Base-by-base conservation (phyloP, 129 eudicot genomes). In the Helianthus annuus region DNA sequence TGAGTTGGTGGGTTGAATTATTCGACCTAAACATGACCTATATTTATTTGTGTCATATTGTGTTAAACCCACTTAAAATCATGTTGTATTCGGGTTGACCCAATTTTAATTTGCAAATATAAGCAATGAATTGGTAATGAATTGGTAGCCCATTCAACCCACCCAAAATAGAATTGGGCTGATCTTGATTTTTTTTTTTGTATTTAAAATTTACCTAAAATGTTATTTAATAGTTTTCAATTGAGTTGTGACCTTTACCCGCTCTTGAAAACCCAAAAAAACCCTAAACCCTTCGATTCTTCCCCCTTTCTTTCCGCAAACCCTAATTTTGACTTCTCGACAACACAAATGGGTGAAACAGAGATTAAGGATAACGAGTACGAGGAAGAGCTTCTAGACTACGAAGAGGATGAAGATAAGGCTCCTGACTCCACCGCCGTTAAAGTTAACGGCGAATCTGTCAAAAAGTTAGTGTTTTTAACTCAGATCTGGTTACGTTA, bases 361-460 rank as follows among this genome's bases (percentile, higher is more conserved):
- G 68, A 72, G 57, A 9, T 57, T 10, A 72, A 72, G 67, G 68
- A 72, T 27, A 60, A 58, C 15, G 76, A 56, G n/a, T 72, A 72
- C 68, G 76, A 72, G 45, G 78, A 73, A 48, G 78, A 73, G 57
- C 78, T 73, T 62, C 68, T 73, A 15, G 78, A 73, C 48, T 73
- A 73, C 69, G 78, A 73, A 36, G 78, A 73, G 22, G 78, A 73
- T 11, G 69, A 60, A 13, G 70, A 73, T 14, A 73, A 73, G 36
- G 78, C 78, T 6, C 61, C 78, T 34, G 78, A 73, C 38, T 71
- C 59, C 10, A 3, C 66, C 64, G 60, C 13, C 15, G 78, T 62
- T 63, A 73, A 73, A 62, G 38, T 15, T 19, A 73, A 73, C 68
- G 78, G 78, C 51, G 76, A 72, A 12, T 40, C 76, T 46, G 68